Base-by-base conservation (phyloP, 139 green algal species). In the Coelastrella sp. region DNA sequence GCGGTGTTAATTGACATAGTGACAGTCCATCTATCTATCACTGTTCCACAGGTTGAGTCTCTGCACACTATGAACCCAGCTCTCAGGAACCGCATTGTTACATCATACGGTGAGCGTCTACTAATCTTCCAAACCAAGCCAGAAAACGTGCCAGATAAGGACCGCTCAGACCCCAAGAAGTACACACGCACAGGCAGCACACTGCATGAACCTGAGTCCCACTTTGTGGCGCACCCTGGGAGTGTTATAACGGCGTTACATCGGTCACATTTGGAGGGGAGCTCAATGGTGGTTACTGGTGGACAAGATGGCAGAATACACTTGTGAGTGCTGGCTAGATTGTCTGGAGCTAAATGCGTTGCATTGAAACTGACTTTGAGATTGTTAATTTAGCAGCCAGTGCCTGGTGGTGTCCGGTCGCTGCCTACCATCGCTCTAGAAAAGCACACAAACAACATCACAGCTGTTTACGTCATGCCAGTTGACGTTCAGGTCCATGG, bases 41-140 rank as follows among this genome's bases (percentile, higher is more conserved):
- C 80, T 73, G 74, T 80, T 8, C 23, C 59, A n/a, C 68, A 88
- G 83, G 83, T 88, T 23, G 83, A 80, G 66, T 88, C 83, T 19
- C 47, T 80, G 66, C 83, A 88, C 19, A 57, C 47, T 66, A 88
- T 88, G 83, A 80, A 4, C 4, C 23, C 47, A 17, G 68, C 58
- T 5, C 68, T 88, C 58, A 73, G 56, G 47, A 66, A 60, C 20
- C 77, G 54, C 83, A n/a, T 88, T 20, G n/a, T 88, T 4, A 16
- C 54, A 14, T 88, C 83, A 23, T 88, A 88, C 6, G 83, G 83
- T 47, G 83, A 88, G 66, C 83, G 83, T 10, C 83, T 88, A 54
- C 83, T 88, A 68, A 19, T 80, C 10, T 88, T 88, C 58, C 13
- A 73, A 11, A 60, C 83, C 5, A 88, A 88, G 68, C 54, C 32